A percentile compares a stretch with the other conserved stretches of the same genome.
Conservation (phyloP, 768 basidiomycete genomes). For the Lactarius deliciosus region DNA sequence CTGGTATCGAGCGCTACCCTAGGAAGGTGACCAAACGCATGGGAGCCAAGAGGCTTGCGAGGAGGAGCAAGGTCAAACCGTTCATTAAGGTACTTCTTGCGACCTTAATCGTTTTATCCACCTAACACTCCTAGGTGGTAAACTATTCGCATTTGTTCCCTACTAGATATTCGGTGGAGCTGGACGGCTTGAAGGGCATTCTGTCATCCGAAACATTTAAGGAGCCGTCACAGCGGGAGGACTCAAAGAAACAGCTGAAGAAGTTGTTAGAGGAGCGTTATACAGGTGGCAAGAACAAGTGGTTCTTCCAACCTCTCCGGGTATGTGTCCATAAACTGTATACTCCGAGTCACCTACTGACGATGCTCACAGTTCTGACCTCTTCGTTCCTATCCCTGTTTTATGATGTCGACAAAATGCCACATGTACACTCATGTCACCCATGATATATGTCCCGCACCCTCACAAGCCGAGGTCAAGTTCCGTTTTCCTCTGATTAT, state of each 20-base stretch:
- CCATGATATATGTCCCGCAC: conserved; percentile 32
- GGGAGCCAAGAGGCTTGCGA: conserved; percentile 92
- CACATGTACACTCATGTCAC: conserved; percentile 41
- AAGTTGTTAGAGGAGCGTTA: conserved; percentile 96
- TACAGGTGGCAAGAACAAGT: conserved; percentile 91
- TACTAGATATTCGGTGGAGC: conserved; percentile 96
- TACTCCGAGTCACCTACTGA: background rate
- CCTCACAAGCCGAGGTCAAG: conserved; percentile 12
- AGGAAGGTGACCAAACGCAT: conserved; percentile 96
- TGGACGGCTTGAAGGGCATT: conserved; percentile 89
- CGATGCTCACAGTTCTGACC: conserved; percentile 39
- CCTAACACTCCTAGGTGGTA: conserved; percentile 55
- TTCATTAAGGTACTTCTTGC: conserved; percentile 86
- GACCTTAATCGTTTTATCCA: background rate
- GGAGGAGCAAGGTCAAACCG: conserved; percentile 97
- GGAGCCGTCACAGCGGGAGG: conserved; percentile 92
- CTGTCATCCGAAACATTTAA: conserved; percentile 91
- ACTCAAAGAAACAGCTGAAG: conserved; percentile 95
- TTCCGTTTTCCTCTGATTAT: background rate
- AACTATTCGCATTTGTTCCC: conserved; percentile 99
- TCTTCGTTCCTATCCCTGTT: conserved; percentile 19
- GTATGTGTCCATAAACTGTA: conserved; percentile 44
- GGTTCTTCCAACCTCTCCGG: conserved; percentile 90
- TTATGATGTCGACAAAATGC: conserved; percentile 36
- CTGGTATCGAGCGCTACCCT: conserved; percentile 97